phyloP scores from a whole-genome alignment of 73 alveolate genomes.

The Stentor roeselii region DNA sequence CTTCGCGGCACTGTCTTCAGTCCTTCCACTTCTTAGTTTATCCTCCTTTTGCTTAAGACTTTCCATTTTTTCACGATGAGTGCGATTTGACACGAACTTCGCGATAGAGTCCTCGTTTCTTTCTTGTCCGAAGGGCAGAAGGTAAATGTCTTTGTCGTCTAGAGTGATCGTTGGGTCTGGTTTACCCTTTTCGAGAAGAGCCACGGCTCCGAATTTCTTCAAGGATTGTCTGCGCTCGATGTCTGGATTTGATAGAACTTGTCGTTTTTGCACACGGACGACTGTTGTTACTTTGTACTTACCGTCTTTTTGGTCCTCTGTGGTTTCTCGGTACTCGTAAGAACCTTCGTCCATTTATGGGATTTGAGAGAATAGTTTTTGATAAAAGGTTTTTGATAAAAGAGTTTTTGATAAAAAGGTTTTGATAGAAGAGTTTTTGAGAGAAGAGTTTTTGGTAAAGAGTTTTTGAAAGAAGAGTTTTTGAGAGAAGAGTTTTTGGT shows the following conservation, averaged over 20 bases:
- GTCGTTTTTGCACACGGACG: neutral
- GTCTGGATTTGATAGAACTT: constrained; percentile 5
- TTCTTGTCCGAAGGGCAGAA: neutral
- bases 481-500: too few relatives aligned
- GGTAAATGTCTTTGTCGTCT: constrained; percentile 12
- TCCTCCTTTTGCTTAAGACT: neutral
- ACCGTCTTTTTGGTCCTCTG: neutral
- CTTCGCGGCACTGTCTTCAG: neutral
- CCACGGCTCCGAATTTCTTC: neutral
- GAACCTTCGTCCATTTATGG: constrained; percentile 12
- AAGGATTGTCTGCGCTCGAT: constrained; percentile 10
- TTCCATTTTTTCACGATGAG: neutral
- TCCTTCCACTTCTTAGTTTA: neutral
- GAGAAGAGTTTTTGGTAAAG: too few relatives aligned
- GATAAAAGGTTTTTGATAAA: too few relatives aligned
- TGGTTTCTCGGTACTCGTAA: neutral
- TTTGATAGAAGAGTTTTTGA: too few relatives aligned
- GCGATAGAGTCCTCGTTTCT: neutral
- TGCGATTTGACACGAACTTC: neutral
- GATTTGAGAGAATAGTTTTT: too few relatives aligned
- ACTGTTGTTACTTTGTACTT: neutral
- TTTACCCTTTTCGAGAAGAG: neutral
- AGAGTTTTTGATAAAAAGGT: too few relatives aligned
- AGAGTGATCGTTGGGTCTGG: neutral
- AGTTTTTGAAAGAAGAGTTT: too few relatives aligned